These are phyloP conservation scores for Xylaria flabelliformis DNA, from an alignment of 495 filamentous ascomycete species.

Conservation along the genomic window DNA sequence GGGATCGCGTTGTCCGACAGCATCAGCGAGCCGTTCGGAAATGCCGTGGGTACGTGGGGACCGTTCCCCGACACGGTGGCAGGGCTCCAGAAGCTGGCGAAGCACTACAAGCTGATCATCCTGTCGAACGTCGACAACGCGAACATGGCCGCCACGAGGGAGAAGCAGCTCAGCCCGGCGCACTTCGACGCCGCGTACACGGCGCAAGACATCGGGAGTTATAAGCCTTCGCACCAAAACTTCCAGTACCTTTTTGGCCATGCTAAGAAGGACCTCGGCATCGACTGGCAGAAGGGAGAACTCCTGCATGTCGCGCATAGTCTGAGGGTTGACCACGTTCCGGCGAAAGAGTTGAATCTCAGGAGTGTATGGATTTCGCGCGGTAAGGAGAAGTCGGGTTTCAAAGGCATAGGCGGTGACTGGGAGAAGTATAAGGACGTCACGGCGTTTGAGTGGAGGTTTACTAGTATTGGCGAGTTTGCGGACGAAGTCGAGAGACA, in stretches of 20 bases:
- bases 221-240: conserved; percentile 72
- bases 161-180: conserved; percentile 47
- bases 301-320: conserved; percentile 75
- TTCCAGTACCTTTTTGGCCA: conserved; percentile 69
- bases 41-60: conserved; percentile 64
- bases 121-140: conserved; percentile 74
- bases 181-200: conserved; percentile 74
- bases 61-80: conserved; percentile 70
- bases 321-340: conserved; percentile 73
- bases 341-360: conserved; percentile 67
- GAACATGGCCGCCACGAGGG: conserved; percentile 63
- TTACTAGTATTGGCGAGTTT: conserved; percentile 72
- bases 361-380: conserved; percentile 75
- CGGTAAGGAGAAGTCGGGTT: conserved; percentile 49
- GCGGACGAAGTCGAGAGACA: conserved; percentile 69
- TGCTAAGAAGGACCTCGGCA: conserved; percentile 61
- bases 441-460: conserved; percentile 54
- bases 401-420: conserved; percentile 53
- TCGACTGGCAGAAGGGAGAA: conserved; percentile 56
- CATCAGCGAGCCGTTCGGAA: conserved; percentile 55
- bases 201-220: conserved; percentile 75
- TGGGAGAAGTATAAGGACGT: conserved; percentile 47
- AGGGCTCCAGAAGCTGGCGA: conserved; percentile 59
- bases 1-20: conserved; percentile 44
- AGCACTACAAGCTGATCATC: conserved; percentile 71